Evolutionary conservation across 805 yeast species (phyloP).

Genomic region (Ogataea glucozyma): DNA sequence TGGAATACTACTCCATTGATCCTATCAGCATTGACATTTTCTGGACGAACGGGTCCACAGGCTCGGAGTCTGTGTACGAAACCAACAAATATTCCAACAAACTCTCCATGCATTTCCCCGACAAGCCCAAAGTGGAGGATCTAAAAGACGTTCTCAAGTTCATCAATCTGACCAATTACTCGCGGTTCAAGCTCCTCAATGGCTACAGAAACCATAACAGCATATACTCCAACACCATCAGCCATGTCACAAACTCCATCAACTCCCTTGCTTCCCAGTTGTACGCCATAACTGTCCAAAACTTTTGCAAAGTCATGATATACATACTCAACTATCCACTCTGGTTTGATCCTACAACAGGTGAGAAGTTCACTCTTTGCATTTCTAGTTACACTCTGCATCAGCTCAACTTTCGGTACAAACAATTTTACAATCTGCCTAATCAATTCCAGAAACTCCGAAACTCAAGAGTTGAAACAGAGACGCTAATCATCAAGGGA

Average conservation of each 20-base stretch:
- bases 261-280: conserved; percentile 1
- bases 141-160: conserved; percentile 30
- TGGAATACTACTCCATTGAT: conserved; percentile 76
- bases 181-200: conserved; percentile 25
- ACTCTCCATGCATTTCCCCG: conserved; percentile 28
- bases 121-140: conserved; percentile 18
- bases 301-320: conserved; percentile 14
- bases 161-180: conserved; percentile 34
- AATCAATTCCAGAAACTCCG: conserved; percentile 64
- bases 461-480: conserved; percentile 41
- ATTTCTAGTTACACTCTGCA: conserved; percentile 53
- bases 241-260: conserved; percentile 3
- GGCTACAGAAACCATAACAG: conserved; percentile 1
- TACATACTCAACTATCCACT: conserved; percentile 18
- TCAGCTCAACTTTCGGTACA: conserved; percentile 76
- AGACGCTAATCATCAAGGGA: conserved; percentile 40
- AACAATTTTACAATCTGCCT: conserved; percentile 78
- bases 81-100: conserved; percentile 30
- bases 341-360: conserved; percentile 9
- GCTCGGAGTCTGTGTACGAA: conserved; percentile 12
- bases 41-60: conserved; percentile 29
- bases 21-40: conserved; percentile 68
- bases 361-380: conserved; percentile 9
- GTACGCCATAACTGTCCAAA: conserved; percentile 15
- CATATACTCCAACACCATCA: conserved; percentile 5